A percentile compares a stretch with the other conserved stretches of the same genome.
phyloP scores from a whole-genome alignment of 2,329 filamentous ascomycete species.

The Neurospora sp. region DNA sequence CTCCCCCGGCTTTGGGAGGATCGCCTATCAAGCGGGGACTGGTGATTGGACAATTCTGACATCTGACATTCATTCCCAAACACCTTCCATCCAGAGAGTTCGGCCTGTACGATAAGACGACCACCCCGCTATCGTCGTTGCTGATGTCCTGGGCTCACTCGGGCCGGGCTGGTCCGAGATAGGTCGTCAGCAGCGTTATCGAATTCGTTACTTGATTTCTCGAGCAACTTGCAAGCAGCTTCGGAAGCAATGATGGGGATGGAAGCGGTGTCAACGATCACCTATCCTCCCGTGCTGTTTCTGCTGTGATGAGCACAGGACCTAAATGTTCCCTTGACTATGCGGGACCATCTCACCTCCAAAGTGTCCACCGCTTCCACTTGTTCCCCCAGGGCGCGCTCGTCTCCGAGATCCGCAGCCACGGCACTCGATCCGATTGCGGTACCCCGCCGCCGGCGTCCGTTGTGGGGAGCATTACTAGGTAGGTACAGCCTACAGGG shows the following conservation, averaged over 20 bases:
- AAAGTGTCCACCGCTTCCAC: background rate
- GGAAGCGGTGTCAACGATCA: background rate
- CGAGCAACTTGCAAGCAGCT: background rate
- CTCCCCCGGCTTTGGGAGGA: background rate
- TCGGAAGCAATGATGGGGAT: background rate
- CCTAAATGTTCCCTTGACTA: background rate
- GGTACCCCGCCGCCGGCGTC: slow-evolving; percentile 12
- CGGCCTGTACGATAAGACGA: background rate
- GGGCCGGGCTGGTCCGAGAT: background rate
- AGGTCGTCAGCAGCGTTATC: background rate
- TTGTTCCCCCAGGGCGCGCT: background rate
- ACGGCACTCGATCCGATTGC: slow-evolving; percentile 17
- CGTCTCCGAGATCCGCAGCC: slow-evolving; percentile 5
- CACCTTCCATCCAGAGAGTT: background rate
- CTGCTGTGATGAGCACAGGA: background rate
- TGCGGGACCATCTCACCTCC: background rate
- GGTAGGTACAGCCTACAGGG: slow-evolving; percentile 5
- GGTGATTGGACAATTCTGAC: background rate
- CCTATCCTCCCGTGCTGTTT: background rate
- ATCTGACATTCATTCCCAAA: background rate
- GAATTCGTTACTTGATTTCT: background rate
- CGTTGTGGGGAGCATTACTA: slow-evolving; percentile 6
- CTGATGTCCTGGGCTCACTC: background rate
- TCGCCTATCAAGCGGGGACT: background rate
- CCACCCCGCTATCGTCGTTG: background rate